phyloP scores from a whole-genome alignment of 2,329 filamentous ascomycete species.

The Diaporthe citri region DNA sequence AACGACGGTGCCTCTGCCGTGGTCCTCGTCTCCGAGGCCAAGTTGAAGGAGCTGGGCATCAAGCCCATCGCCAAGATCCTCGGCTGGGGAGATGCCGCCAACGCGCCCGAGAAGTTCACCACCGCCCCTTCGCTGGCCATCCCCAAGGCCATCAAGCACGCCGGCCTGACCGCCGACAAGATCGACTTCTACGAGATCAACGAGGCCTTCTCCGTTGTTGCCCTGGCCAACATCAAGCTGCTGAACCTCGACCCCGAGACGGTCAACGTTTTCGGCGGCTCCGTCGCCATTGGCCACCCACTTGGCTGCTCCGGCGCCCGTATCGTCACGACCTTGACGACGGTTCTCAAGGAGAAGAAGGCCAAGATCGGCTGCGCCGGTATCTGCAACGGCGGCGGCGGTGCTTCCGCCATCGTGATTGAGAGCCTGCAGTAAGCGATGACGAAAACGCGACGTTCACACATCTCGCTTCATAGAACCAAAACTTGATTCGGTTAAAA shows the following conservation, averaged over 20 bases:
- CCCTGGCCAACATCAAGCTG: slow-evolving; percentile 95
- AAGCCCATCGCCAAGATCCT: slow-evolving; percentile 97
- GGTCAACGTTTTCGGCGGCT: slow-evolving; percentile 95
- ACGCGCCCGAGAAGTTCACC: slow-evolving; percentile 94
- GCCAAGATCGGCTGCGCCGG: slow-evolving; percentile 93
- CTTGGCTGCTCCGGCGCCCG: slow-evolving; percentile 94
- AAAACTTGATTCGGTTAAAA: neutral
- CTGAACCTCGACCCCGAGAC: slow-evolving; percentile 83
- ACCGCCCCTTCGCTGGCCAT: slow-evolving; percentile 93
- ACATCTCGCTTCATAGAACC: neutral
- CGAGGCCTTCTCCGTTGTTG: slow-evolving; percentile 97
- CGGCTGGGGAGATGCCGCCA: slow-evolving; percentile 95
- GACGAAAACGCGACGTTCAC: neutral
- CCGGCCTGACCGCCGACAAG: slow-evolving; percentile 80
- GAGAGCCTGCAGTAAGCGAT: slow-evolving; percentile 73
- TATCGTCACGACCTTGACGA: slow-evolving; percentile 90
- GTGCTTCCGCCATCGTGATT: slow-evolving; percentile 92
- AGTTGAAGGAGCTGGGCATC: slow-evolving; percentile 90
- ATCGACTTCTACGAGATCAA: slow-evolving; percentile 99
- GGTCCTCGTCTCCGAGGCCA: slow-evolving; percentile 93
- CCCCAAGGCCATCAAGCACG: slow-evolving; percentile 97
- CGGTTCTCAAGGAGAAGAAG: slow-evolving; percentile 90
- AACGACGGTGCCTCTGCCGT: slow-evolving; percentile 95
- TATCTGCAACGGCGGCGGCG: slow-evolving; percentile 98
- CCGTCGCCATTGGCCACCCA: slow-evolving; percentile 95